These are phyloP conservation scores for Oenanthe sinensis DNA, from an alignment of 129 eudicot genomes.

Conservation along the genomic window DNA sequence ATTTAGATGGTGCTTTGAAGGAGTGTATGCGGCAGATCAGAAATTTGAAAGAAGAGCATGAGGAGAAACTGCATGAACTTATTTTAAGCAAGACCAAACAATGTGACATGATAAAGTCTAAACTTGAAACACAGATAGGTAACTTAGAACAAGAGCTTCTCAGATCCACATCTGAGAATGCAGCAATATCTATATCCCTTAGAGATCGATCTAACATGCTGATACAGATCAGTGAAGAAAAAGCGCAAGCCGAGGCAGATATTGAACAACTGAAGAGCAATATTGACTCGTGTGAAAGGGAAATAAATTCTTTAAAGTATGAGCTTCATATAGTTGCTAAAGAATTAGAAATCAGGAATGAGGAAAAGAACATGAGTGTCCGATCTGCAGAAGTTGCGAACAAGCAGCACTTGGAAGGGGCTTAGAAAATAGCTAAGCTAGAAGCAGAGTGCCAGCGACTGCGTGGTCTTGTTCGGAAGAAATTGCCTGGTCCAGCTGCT, in stretches of 20 bases:
- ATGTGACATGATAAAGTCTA: constrained; percentile 63
- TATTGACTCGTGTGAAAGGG: constrained; percentile 80
- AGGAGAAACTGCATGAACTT: constrained; percentile 55
- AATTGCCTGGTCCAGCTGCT: constrained; percentile 98
- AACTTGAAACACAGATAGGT: constrained; percentile 56
- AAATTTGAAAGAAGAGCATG: constrained; percentile 89
- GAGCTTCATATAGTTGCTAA: constrained; percentile 80
- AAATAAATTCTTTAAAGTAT: constrained; percentile 79
- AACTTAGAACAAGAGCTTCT: constrained; percentile 70
- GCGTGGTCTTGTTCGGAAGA: constrained; percentile 91
- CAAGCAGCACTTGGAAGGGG: constrained; percentile 85
- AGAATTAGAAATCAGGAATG: constrained; percentile 88
- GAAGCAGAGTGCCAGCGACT: constrained; percentile 97
- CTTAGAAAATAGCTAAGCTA: constrained; percentile 77
- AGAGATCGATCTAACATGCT: constrained; percentile 89
- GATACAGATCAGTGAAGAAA: constrained; percentile 68
- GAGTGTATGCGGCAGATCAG: constrained; percentile 96
- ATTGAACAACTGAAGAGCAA: constrained; percentile 64
- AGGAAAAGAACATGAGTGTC: constrained; percentile 86
- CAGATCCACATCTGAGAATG: constrained; percentile 75
- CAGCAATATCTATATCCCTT: constrained; percentile 76
- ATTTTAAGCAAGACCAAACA: constrained; percentile 53
- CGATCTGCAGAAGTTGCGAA: constrained; percentile 91
- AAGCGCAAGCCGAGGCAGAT: constrained; percentile 82
- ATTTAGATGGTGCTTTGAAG: constrained; percentile 94